Conservation (phyloP, 148 eudicot genomes). For the Rheum nobile region DNA sequence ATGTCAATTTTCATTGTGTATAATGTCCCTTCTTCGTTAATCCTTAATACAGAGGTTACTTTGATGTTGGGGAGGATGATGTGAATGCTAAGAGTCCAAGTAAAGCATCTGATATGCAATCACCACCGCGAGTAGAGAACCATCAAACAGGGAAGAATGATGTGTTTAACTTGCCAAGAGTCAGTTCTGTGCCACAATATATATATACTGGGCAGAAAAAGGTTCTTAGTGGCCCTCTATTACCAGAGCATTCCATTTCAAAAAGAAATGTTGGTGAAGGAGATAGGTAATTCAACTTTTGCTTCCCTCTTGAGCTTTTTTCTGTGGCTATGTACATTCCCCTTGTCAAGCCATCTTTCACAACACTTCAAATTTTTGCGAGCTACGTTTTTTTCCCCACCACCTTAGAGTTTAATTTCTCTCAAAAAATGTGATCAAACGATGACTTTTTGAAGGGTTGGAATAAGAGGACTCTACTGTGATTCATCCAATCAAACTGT, state of each 20-base stretch:
- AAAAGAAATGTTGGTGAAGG: conserved; percentile 41
- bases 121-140: conserved; percentile 25
- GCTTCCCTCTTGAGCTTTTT: not conserved
- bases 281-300: conserved; percentile 37
- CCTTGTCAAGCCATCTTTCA: not conserved
- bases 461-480: not conserved
- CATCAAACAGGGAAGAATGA: conserved; percentile 27
- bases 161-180: conserved; percentile 20
- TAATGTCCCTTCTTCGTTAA: not conserved
- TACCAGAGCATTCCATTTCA: conserved; percentile 37
- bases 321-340: not conserved
- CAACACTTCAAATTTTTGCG: not conserved
- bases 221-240: conserved; percentile 48
- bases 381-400: not conserved
- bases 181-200: conserved; percentile 29
- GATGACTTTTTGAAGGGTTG: not conserved
- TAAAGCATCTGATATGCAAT: conserved; percentile 17
- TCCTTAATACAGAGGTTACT: conserved; percentile 53
- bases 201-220: conserved; percentile 28
- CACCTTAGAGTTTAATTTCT: not conserved
- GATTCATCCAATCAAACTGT: not conserved
- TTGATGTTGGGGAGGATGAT: conserved; percentile 74
- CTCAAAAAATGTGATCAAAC: not conserved
- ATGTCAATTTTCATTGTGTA: not conserved
- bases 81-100: conserved; percentile 9